phyloP scores from a whole-genome alignment of 75 land plant genomes.

The Pinus tabuliformis region DNA sequence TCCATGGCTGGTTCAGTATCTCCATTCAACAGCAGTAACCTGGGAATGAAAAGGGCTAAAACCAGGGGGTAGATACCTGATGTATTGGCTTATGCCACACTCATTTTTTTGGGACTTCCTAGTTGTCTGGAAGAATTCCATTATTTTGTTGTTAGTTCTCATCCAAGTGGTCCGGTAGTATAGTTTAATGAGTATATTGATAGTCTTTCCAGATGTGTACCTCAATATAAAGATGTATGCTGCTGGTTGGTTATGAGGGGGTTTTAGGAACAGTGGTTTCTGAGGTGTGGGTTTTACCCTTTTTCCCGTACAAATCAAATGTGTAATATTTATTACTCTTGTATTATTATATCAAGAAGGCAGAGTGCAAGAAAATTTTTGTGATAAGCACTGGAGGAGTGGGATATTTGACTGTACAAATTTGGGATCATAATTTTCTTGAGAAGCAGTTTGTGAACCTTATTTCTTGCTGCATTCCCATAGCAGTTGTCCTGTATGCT shows the following conservation, averaged over 20 bases:
- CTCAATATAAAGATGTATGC: slow-evolving; percentile 2
- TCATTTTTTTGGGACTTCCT: slow-evolving; percentile 1
- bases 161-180: neutral
- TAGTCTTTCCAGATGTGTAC: neutral
- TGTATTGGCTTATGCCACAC: neutral
- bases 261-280: neutral
- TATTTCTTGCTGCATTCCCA: too few relatives aligned
- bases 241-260: slow-evolving; percentile 6
- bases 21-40: slow-evolving; percentile 80
- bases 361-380: too few relatives aligned
- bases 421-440: too few relatives aligned
- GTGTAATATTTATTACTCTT: slow-evolving; percentile 13
- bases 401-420: too few relatives aligned
- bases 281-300: slow-evolving; percentile 12
- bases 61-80: slow-evolving; percentile 52
- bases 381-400: too few relatives aligned
- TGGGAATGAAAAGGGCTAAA: slow-evolving; percentile 94
- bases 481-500: too few relatives aligned
- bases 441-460: too few relatives aligned
- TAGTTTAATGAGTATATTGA: slow-evolving; percentile 1
- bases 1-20: slow-evolving; percentile 82
- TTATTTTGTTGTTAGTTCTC: slow-evolving; percentile 7
- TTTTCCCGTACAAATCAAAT: neutral
- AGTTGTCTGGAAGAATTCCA: neutral
- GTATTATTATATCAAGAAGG: slow-evolving; percentile 5